A percentile compares a stretch with the other conserved stretches of the same genome.
phyloP scores from a whole-genome alignment of 2,329 filamentous ascomycete species.

The Neopestalotiopsis sp. region DNA sequence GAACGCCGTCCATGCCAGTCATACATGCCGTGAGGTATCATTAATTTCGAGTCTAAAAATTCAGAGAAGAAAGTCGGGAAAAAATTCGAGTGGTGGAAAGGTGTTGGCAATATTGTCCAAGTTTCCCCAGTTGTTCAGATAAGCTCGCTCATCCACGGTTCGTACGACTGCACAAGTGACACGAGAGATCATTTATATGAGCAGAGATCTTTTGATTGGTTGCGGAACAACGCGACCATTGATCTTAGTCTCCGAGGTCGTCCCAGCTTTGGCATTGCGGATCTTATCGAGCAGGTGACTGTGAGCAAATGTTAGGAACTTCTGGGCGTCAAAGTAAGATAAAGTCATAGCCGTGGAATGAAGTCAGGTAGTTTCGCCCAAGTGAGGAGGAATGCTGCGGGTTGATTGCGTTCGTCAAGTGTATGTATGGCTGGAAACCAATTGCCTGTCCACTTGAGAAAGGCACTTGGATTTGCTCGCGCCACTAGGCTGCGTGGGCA shows the following conservation, averaged over 20 bases:
- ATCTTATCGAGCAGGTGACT: slow-evolving; percentile 23
- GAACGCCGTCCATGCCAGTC: neutral
- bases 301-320: slow-evolving; percentile 10
- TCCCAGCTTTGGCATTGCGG: slow-evolving; percentile 15
- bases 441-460: neutral
- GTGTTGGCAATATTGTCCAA: neutral
- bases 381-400: slow-evolving; percentile 20
- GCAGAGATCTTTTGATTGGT: slow-evolving; percentile 19
- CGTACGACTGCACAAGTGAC: neutral
- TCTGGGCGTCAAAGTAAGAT: slow-evolving; percentile 22
- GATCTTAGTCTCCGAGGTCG: neutral
- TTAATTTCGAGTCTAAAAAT: neutral
- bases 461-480: neutral
- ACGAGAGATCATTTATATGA: slow-evolving; percentile 11
- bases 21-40: slow-evolving; percentile 12
- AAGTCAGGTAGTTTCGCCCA: no score
- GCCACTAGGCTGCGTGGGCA: slow-evolving; percentile 3
- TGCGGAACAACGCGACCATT: slow-evolving; percentile 17
- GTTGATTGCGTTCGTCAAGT: neutral
- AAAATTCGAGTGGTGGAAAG: no score
- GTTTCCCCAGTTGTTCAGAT: neutral
- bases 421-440: neutral
- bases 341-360: neutral
- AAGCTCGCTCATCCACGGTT: neutral
- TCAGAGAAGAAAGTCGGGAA: neutral